These are phyloP conservation scores for Dryas alaskensis DNA, from an alignment of 306 rosid species.

Conservation along the genomic window DNA sequence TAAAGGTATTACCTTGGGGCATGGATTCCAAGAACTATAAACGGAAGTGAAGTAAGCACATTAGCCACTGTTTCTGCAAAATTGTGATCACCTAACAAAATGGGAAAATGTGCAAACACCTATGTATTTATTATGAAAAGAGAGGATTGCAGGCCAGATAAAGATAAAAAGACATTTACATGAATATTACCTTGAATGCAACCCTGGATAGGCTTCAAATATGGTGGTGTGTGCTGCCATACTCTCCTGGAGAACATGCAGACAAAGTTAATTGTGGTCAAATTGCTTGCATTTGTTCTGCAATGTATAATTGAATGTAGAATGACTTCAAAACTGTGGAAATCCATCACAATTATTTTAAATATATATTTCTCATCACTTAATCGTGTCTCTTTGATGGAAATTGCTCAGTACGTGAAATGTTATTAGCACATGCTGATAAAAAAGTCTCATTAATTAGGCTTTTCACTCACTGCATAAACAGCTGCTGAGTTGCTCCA, in stretches of 20 bases:
- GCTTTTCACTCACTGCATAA: conserved; percentile 76
- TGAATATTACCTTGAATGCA: conserved; percentile 55
- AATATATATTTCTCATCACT: neutral
- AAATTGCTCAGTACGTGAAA: neutral
- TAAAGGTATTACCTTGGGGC: conserved; percentile 67
- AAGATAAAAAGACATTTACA: conserved; percentile 10
- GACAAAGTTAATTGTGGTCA: conserved; percentile 20
- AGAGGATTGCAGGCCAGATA: conserved; percentile 16
- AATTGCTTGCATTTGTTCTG: neutral
- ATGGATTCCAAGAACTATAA: conserved; percentile 74
- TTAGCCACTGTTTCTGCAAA: conserved; percentile 71
- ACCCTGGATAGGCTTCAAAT: conserved; percentile 73
- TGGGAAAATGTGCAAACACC: neutral
- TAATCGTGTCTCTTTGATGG: neutral
- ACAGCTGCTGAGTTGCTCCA: conserved; percentile 49
- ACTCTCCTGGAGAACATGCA: conserved; percentile 53
- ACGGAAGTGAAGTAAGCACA: conserved; percentile 91
- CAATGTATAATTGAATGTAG: neutral
- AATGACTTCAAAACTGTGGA: neutral
- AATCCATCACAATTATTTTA: neutral
- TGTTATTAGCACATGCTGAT: neutral
- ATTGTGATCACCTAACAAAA: conserved; percentile 62
- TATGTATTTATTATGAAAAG: conserved; percentile 4
- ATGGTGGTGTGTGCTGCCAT: conserved; percentile 82
- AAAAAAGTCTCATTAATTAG: conserved; percentile 1